Percentiles rank a stretch among this genome's conserved stretches.
phyloP scores from a whole-genome alignment of 1,284 basidiomycete species.

The Quambalaria eucalypti region DNA sequence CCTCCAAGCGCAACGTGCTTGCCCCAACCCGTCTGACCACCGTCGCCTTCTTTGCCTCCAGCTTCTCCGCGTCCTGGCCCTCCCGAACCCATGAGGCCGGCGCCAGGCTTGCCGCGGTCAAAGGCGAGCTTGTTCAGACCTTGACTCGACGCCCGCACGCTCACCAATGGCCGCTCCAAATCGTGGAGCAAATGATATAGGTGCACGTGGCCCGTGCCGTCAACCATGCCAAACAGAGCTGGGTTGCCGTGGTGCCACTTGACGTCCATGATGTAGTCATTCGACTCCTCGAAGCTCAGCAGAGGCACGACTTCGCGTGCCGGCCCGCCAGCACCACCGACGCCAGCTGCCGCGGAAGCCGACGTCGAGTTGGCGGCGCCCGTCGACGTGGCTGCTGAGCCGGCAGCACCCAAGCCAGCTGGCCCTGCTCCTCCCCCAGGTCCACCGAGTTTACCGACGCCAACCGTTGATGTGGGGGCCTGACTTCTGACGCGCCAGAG shows the following conservation, averaged over 20 bases:
- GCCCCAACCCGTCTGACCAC: no score
- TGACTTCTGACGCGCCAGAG: constrained; percentile 26
- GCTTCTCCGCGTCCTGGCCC: no score
- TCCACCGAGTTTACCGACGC: not conserved
- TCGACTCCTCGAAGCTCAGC: constrained; percentile 76
- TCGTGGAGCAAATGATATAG: constrained; percentile 92
- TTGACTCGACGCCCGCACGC: constrained; percentile 51
- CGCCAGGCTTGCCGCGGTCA: constrained; percentile 64
- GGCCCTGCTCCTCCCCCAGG: not conserved
- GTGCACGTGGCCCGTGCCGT: constrained; percentile 88
- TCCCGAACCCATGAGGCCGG: no score
- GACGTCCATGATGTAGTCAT: constrained; percentile 98
- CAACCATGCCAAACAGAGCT: constrained; percentile 82
- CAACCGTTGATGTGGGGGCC: not conserved
- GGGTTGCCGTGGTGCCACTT: constrained; percentile 95
- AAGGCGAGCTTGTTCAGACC: constrained; percentile 92
- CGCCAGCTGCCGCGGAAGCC: not conserved
- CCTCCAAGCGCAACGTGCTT: constrained; percentile 77
- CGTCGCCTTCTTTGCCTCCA: no score
- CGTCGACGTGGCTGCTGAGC: not conserved
- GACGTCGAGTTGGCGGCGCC: not conserved
- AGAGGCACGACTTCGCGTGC: constrained; percentile 20
- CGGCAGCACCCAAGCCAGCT: constrained; percentile 4
- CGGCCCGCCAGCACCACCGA: no score
- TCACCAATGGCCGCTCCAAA: constrained; percentile 56